These are phyloP conservation scores for Sclerotinia nivalis DNA, from an alignment of 2,329 filamentous ascomycete species.

Conservation along the genomic window DNA sequence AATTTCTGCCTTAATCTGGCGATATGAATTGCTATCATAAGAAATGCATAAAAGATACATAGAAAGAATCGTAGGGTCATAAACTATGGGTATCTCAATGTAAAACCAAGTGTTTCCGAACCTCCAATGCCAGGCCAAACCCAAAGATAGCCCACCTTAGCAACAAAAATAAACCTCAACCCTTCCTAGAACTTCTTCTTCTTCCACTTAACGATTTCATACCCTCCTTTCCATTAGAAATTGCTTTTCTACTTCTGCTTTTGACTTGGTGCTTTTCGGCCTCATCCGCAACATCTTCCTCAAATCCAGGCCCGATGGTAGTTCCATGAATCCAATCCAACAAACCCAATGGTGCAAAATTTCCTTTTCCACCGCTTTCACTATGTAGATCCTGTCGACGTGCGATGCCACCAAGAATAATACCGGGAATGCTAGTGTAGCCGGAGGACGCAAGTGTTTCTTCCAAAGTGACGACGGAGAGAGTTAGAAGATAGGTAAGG, in stretches of 20 bases:
- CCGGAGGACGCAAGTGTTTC: slow-evolving; percentile 68
- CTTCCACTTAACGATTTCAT: slow-evolving; percentile 36
- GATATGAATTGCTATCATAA: background rate
- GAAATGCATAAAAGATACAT: background rate
- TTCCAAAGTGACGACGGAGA: slow-evolving; percentile 63
- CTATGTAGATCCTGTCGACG: slow-evolving; percentile 58
- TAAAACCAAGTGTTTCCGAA: background rate
- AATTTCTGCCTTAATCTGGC: background rate
- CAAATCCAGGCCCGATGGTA: slow-evolving; percentile 53
- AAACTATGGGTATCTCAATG: background rate
- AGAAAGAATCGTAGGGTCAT: background rate
- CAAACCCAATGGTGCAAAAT: slow-evolving; percentile 62
- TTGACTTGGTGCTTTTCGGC: slow-evolving; percentile 55
- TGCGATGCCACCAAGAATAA: slow-evolving; percentile 54
- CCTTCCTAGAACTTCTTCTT: slow-evolving; percentile 33
- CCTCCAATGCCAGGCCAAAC: background rate
- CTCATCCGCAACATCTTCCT: slow-evolving; percentile 56
- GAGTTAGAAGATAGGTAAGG: slow-evolving; percentile 68
- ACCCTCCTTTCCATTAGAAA: slow-evolving; percentile 40
- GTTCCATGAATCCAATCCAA: slow-evolving; percentile 63
- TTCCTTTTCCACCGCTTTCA: slow-evolving; percentile 55
- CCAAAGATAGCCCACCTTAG: background rate
- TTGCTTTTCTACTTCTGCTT: slow-evolving; percentile 44
- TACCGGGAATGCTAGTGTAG: slow-evolving; percentile 59
- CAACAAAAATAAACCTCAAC: slow-evolving; percentile 10